These are phyloP conservation scores for Harrya chromipes DNA, from an alignment of 768 basidiomycete species.

Conservation along the genomic window DNA sequence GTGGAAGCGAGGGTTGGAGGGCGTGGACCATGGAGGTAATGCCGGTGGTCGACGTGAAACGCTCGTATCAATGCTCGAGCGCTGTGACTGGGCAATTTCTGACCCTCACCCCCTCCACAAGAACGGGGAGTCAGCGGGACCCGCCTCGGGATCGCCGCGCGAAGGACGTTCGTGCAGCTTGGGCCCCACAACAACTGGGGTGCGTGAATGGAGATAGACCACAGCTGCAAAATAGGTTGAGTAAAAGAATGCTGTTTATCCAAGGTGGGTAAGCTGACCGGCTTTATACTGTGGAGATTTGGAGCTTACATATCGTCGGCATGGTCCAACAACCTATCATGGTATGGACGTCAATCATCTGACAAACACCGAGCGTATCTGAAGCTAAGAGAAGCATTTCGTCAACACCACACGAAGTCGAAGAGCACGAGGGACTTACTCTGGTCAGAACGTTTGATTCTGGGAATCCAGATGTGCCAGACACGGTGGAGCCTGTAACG, in stretches of 20 bases:
- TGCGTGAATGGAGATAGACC: slow-evolving; percentile 35
- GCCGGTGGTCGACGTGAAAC: slow-evolving; percentile 2
- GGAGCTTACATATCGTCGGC: slow-evolving; percentile 47
- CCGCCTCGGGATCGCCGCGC: slow-evolving; percentile 19
- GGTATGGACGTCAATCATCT: slow-evolving; percentile 46
- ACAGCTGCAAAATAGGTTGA: slow-evolving; percentile 39
- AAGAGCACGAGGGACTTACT: slow-evolving; percentile 28
- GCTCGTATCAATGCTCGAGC: not conserved
- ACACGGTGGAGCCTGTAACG: slow-evolving; percentile 39
- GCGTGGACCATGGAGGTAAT: slow-evolving; percentile 9
- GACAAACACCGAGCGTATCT: slow-evolving; percentile 44
- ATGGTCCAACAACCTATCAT: slow-evolving; percentile 51
- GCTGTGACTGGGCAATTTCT: not conserved
- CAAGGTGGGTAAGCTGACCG: slow-evolving; percentile 3
- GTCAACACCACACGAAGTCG: not conserved
- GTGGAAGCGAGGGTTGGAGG: slow-evolving; percentile 4
- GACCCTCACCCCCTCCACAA: slow-evolving; percentile 3
- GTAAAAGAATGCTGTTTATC: slow-evolving; percentile 41
- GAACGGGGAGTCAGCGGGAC: slow-evolving; percentile 7
- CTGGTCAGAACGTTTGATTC: slow-evolving; percentile 41
- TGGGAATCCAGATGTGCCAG: slow-evolving; percentile 42
- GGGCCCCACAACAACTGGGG: slow-evolving; percentile 18
- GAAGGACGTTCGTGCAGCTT: not conserved
- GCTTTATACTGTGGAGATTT: not conserved
- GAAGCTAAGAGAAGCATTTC: slow-evolving; percentile 27